Evolutionary conservation across 2,329 filamentous ascomycete genomes (phyloP).

Genomic region (Microsporum audouinii): DNA sequence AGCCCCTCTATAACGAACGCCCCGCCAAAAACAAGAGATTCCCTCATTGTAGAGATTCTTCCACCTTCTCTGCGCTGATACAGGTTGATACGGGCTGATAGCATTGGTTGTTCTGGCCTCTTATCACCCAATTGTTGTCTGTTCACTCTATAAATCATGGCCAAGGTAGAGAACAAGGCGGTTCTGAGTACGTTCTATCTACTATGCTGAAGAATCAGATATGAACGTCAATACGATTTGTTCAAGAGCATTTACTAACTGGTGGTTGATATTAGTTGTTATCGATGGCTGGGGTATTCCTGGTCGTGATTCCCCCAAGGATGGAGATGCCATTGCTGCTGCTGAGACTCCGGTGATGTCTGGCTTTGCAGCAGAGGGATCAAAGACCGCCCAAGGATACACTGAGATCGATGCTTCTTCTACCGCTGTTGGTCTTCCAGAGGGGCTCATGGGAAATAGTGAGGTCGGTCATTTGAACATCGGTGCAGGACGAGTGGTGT

Average conservation of each 20-base stretch:
- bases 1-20: not conserved
- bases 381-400: constrained; percentile 69
- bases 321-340: constrained; percentile 91
- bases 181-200: constrained; percentile 47
- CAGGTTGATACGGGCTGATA: not conserved
- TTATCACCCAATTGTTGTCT: not conserved
- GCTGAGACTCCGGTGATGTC: constrained; percentile 95
- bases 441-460: constrained; percentile 97
- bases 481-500: constrained; percentile 90
- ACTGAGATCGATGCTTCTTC: constrained; percentile 93
- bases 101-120: not conserved
- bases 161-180: constrained; percentile 55
- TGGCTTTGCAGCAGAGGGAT: constrained; percentile 54
- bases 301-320: constrained; percentile 62
- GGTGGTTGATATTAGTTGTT: constrained; percentile 53
- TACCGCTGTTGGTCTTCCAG: constrained; percentile 84
- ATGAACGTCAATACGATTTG: too few relatives aligned
- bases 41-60: not conserved
- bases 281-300: constrained; percentile 98
- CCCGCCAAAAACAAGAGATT: not conserved
- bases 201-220: not conserved
- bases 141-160: not conserved
- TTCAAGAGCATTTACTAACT: constrained; percentile 7
- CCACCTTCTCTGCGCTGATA: not conserved
- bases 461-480: constrained; percentile 99